These are phyloP conservation scores for Colletotrichum camelliae DNA, from an alignment of 2,329 filamentous ascomycete species.

Conservation along the genomic window DNA sequence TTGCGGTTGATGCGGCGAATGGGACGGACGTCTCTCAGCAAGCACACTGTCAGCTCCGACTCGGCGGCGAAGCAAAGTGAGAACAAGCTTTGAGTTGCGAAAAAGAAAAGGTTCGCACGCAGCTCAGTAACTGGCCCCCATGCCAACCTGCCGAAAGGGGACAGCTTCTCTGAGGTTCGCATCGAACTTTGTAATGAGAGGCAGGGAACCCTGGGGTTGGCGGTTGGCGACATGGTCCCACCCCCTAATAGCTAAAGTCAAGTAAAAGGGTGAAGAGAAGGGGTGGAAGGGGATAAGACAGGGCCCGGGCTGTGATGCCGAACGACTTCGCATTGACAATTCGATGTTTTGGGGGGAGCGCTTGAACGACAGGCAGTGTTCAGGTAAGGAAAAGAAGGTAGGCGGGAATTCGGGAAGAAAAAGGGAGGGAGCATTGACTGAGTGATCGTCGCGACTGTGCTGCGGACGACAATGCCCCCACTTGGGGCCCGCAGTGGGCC, in stretches of 20 bases:
- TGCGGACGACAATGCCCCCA: neutral
- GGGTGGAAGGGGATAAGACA: neutral
- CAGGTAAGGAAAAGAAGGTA: neutral
- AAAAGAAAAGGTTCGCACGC: neutral
- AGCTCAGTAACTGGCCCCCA: neutral
- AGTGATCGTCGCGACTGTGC: neutral
- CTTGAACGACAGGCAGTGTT: neutral
- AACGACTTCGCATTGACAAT: conserved; percentile 1
- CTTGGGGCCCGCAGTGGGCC: neutral
- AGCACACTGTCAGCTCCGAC: neutral
- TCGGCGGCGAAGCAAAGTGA: neutral
- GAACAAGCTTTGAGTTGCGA: neutral
- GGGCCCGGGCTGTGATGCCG: neutral
- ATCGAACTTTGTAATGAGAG: neutral
- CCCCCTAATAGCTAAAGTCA: conserved; percentile 1
- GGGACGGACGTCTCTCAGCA: neutral
- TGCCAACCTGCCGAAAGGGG: neutral
- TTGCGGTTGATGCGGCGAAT: neutral
- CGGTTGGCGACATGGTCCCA: neutral
- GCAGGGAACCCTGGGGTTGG: neutral
- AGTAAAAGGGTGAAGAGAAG: neutral
- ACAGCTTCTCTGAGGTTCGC: neutral
- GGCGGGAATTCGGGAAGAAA: neutral
- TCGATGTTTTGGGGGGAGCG: neutral
- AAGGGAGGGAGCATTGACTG: neutral